Evolutionary conservation across 2,329 filamentous ascomycete genomes (phyloP).

Genomic region (Fusarium coffeatum): DNA sequence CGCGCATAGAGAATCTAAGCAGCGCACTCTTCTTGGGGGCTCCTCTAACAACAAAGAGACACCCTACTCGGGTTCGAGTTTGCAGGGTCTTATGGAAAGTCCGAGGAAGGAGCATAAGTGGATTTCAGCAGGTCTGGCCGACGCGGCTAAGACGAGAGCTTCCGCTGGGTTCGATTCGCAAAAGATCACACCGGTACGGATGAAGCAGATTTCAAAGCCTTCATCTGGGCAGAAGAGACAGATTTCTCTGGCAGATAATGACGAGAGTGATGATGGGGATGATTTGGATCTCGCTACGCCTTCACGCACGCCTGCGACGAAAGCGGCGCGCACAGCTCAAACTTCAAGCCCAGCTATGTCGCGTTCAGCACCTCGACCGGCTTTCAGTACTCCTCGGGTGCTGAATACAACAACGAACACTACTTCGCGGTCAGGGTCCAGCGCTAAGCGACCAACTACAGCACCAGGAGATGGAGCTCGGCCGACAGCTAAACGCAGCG

Average conservation of each 20-base stretch:
- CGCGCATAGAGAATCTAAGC: constrained; percentile 39
- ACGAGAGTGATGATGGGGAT: constrained; percentile 32
- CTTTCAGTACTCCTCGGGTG: constrained; percentile 25
- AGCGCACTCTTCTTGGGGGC: constrained; percentile 37
- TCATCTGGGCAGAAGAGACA: constrained; percentile 32
- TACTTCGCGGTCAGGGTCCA: background rate
- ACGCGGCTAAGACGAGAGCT: constrained; percentile 41
- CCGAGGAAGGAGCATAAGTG: constrained; percentile 50
- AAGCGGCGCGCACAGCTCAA: constrained; percentile 4
- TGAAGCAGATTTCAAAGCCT: background rate
- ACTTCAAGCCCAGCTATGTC: constrained; percentile 20
- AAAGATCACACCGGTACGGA: constrained; percentile 27
- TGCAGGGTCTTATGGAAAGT: constrained; percentile 59
- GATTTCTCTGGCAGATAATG: constrained; percentile 22
- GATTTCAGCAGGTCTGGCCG: constrained; percentile 42
- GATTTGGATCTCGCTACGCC: constrained; percentile 34
- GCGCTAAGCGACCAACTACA: constrained; percentile 12
- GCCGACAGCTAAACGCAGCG: background rate
- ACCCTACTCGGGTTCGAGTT: constrained; percentile 49
- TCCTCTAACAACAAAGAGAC: constrained; percentile 14
- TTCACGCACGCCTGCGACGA: constrained; percentile 15
- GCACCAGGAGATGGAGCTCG: constrained; percentile 6
- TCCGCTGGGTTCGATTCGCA: constrained; percentile 46
- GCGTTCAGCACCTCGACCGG: constrained; percentile 25
- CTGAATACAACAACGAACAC: constrained; percentile 16